These are phyloP conservation scores for Scedosporium aurantiacum DNA, from an alignment of 2,329 filamentous ascomycete genomes.

Conservation along the genomic window DNA sequence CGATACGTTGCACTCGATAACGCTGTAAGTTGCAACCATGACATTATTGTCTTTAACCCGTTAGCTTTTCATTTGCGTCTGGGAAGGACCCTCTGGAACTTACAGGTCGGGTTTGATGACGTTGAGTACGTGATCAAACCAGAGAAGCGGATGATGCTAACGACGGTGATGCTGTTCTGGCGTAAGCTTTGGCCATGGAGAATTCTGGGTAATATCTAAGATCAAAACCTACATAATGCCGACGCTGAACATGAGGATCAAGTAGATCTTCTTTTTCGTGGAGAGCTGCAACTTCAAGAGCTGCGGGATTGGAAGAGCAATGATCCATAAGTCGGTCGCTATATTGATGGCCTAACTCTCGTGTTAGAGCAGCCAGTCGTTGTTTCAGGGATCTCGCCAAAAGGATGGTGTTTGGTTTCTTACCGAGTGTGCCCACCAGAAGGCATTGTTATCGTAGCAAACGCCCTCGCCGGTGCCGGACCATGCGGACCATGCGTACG, in stretches of 20 bases:
- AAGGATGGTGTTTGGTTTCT: neutral
- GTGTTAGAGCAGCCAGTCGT: neutral
- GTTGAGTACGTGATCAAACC: slow-evolving; percentile 8
- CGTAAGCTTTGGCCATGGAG: neutral
- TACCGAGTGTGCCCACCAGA: slow-evolving; percentile 9
- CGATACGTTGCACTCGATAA: slow-evolving; percentile 10
- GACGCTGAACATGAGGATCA: slow-evolving; percentile 9
- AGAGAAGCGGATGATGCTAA: slow-evolving; percentile 9
- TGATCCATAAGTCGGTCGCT: slow-evolving; percentile 8
- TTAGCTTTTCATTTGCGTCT: neutral
- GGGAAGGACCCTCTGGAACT: neutral
- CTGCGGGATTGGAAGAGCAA: slow-evolving; percentile 7
- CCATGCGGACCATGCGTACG: slow-evolving; percentile 7
- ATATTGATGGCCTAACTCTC: slow-evolving; percentile 6
- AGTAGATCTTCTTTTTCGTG: slow-evolving; percentile 6
- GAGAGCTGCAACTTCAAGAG: slow-evolving; percentile 7
- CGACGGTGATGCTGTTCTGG: slow-evolving; percentile 6
- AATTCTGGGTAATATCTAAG: no score
- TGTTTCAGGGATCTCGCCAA: no score
- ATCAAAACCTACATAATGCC: slow-evolving; percentile 7
- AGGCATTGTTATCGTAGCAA: slow-evolving; percentile 9
- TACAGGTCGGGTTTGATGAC: slow-evolving; percentile 7
- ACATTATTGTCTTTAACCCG: slow-evolving; percentile 7
- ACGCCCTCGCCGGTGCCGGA: neutral
- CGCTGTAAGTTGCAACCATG: slow-evolving; percentile 10